A percentile compares a stretch with the other conserved stretches of the same genome.
Conservation (phyloP, 495 filamentous ascomycete genomes). For the Choiromyces venosus region DNA sequence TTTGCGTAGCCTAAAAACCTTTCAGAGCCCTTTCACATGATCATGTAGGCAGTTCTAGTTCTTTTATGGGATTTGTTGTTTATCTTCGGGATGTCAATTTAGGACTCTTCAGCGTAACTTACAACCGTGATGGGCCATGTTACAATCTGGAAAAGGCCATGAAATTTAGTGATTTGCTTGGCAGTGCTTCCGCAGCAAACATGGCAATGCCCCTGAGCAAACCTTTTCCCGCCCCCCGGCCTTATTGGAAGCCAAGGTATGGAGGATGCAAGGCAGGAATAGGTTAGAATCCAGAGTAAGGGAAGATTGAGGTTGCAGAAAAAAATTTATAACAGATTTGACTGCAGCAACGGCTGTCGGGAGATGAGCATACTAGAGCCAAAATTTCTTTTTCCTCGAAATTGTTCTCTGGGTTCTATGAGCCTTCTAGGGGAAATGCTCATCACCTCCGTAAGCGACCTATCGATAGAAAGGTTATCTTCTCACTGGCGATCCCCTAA, state of each 20-base stretch:
- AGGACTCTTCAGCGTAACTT: not conserved
- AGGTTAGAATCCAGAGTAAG: not conserved
- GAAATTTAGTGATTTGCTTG: not conserved
- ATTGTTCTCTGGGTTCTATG: not conserved
- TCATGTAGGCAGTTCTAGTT: not conserved
- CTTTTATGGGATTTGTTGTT: not conserved
- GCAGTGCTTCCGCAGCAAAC: not conserved
- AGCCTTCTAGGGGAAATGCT: not conserved
- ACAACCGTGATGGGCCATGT: not conserved
- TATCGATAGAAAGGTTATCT: not conserved
- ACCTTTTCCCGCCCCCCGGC: not conserved
- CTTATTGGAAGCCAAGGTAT: not conserved
- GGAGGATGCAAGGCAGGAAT: not conserved
- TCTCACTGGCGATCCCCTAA: not conserved
- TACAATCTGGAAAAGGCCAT: not conserved
- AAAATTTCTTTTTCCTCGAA: not conserved
- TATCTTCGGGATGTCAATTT: not conserved
- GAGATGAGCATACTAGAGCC: not conserved
- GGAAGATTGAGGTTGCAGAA: not conserved
- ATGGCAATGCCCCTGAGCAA: not conserved
- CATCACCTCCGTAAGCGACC: not conserved
- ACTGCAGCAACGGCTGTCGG: not conserved
- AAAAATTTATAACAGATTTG: not conserved
- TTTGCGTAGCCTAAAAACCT: not conserved
- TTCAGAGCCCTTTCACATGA: not conserved